These are phyloP conservation scores for Podospora fimiseda DNA, from an alignment of 495 filamentous ascomycete genomes.

Conservation along the genomic window DNA sequence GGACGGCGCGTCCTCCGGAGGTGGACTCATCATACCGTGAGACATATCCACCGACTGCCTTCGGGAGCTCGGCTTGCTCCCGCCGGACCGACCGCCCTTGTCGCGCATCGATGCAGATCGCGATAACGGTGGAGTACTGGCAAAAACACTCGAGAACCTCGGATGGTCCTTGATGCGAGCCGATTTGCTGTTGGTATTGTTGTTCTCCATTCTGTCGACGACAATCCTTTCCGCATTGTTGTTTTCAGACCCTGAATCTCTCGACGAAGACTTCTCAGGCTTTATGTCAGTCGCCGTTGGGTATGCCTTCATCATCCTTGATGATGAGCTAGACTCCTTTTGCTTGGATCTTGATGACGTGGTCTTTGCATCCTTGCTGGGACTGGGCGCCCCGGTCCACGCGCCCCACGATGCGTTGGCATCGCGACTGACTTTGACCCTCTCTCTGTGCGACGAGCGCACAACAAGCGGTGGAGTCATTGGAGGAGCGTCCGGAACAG, in stretches of 20 bases:
- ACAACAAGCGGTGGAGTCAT: constrained; percentile 28
- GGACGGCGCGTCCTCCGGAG: constrained; percentile 43
- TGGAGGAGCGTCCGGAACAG: constrained; percentile 37
- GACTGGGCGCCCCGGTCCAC: constrained; percentile 34
- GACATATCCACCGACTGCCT: constrained; percentile 42
- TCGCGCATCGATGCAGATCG: constrained; percentile 47
- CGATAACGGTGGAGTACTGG: constrained; percentile 45
- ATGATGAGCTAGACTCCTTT: constrained; percentile 30
- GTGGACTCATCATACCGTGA: constrained; percentile 41
- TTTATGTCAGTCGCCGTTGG: constrained; percentile 20
- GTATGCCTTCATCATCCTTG: constrained; percentile 28
- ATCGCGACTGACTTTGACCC: constrained; percentile 40
- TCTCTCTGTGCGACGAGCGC: constrained; percentile 40
- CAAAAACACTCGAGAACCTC: constrained; percentile 44
- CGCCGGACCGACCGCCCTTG: constrained; percentile 32
- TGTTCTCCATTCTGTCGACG: constrained; percentile 37
- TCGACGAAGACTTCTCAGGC: constrained; percentile 28
- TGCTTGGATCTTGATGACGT: constrained; percentile 32
- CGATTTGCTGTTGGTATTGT: too few relatives aligned
- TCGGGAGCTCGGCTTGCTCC: constrained; percentile 40
- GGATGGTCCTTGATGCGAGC: too few relatives aligned
- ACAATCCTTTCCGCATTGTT: too few relatives aligned
- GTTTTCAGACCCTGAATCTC: constrained; percentile 36
- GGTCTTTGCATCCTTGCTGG: constrained; percentile 29
- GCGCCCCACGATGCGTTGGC: constrained; percentile 39